These are phyloP conservation scores for Acer yangbiense DNA, from an alignment of 345 rosid genomes.

Conservation along the genomic window DNA sequence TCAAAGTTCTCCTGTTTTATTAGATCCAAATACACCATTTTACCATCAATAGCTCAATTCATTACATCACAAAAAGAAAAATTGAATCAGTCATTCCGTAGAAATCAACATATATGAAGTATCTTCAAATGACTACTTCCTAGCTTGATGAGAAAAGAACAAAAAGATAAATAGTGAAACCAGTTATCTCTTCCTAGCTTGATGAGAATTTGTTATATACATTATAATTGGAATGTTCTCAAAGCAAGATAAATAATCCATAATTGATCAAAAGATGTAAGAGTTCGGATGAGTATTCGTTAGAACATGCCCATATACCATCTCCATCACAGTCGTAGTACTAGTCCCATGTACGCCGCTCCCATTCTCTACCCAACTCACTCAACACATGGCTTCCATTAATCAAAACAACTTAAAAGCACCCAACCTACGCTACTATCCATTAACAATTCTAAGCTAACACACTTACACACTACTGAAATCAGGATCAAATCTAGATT, in stretches of 20 bases:
- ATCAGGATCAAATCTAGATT: background rate
- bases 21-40: constrained; percentile 47
- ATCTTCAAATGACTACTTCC: background rate
- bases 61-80: constrained; percentile 13
- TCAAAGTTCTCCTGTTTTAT: constrained; percentile 91
- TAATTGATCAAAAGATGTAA: background rate
- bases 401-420: background rate
- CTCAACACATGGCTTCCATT: background rate
- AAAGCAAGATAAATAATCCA: too few relatives aligned
- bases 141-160: too few relatives aligned
- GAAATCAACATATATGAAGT: background rate
- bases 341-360: background rate
- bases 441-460: background rate
- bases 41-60: constrained; percentile 39
- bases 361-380: background rate
- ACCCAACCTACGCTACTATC: background rate
- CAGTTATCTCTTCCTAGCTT: too few relatives aligned
- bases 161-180: too few relatives aligned
- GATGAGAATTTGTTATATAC: background rate
- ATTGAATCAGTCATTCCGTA: background rate
- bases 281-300: background rate
- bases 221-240: background rate
- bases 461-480: background rate
- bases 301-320: background rate
- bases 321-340: background rate